phyloP scores from a whole-genome alignment of 805 yeast species.

The Wickerhamiella allomyrinae region DNA sequence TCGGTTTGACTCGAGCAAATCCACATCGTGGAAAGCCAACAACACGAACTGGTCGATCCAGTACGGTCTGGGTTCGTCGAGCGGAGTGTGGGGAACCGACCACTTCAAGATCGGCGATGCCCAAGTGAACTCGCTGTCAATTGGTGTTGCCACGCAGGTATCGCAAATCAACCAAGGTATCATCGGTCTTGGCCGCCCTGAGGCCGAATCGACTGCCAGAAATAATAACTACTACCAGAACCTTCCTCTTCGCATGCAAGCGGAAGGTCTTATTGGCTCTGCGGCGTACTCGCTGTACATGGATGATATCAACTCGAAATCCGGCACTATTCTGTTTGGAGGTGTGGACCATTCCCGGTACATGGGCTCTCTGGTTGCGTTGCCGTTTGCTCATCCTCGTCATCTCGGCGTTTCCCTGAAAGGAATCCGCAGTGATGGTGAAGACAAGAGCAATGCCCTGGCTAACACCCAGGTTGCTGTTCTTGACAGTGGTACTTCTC shows the following conservation, averaged over 20 bases:
- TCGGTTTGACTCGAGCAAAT: conserved; percentile 19
- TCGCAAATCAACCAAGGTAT: conserved; percentile 53
- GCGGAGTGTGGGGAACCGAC: conserved; percentile 54
- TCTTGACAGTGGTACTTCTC: conserved; percentile 43
- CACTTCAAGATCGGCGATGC: conserved; percentile 40
- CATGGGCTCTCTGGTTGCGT: conserved; percentile 28
- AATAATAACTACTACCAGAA: conserved; percentile 36
- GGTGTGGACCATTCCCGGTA: conserved; percentile 40
- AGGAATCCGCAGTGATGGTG: conserved; percentile 18
- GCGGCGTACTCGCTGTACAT: conserved; percentile 54
- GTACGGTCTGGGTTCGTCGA: conserved; percentile 38
- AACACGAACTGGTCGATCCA: conserved; percentile 21
- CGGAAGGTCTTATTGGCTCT: conserved; percentile 43
- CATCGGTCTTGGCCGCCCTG: conserved; percentile 31
- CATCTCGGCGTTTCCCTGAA: conserved; percentile 23
- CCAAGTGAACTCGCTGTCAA: conserved; percentile 38
- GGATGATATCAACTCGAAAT: conserved; percentile 26
- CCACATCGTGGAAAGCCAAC: conserved; percentile 20
- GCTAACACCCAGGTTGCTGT: conserved; percentile 25
- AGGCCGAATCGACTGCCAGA: conserved; percentile 35
- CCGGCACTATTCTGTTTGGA: conserved; percentile 44
- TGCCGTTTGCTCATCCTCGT: conserved; percentile 26
- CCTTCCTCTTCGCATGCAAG: conserved; percentile 46
- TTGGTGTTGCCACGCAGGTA: conserved; percentile 55
- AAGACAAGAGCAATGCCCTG: conserved; percentile 17